These are phyloP conservation scores for Dimargaris xerosporica DNA, from an alignment of 192 early-diverging fungal genomes.

Conservation along the genomic window DNA sequence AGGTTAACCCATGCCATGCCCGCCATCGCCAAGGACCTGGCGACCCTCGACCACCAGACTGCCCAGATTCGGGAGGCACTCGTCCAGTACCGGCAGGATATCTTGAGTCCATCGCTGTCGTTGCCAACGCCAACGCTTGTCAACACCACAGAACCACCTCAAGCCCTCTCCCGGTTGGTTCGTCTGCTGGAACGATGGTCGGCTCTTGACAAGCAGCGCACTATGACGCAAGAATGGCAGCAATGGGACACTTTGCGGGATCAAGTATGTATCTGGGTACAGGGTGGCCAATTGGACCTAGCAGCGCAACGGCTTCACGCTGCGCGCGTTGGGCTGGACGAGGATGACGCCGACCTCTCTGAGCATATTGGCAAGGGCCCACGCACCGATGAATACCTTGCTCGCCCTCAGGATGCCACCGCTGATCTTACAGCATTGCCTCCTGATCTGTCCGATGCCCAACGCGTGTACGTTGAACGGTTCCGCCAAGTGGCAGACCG, in stretches of 20 bases:
- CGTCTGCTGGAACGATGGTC: not conserved
- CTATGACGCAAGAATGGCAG: not conserved
- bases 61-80: not conserved
- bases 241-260: constrained; percentile 2
- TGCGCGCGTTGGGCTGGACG: not conserved
- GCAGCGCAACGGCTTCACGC: not conserved
- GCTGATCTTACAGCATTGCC: too few species aligned
- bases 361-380: too few species aligned
- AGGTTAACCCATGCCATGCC: not conserved
- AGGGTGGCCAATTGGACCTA: not conserved
- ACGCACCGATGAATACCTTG: too few species aligned
- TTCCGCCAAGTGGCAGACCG: too few species aligned
- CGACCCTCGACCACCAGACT: constrained; percentile 1
- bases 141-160: not conserved
- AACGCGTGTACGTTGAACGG: too few species aligned
- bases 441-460: too few species aligned
- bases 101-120: not conserved
- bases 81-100: not conserved
- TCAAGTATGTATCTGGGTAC: constrained; percentile 1
- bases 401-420: too few species aligned
- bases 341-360: not conserved
- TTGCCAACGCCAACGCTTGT: not conserved
- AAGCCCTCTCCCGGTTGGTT: not conserved
- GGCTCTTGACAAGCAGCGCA: constrained; percentile 3
- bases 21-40: constrained; percentile 6